phyloP scores from a whole-genome alignment of 2,329 filamentous ascomycete genomes.

The Penicillium capsulatum region DNA sequence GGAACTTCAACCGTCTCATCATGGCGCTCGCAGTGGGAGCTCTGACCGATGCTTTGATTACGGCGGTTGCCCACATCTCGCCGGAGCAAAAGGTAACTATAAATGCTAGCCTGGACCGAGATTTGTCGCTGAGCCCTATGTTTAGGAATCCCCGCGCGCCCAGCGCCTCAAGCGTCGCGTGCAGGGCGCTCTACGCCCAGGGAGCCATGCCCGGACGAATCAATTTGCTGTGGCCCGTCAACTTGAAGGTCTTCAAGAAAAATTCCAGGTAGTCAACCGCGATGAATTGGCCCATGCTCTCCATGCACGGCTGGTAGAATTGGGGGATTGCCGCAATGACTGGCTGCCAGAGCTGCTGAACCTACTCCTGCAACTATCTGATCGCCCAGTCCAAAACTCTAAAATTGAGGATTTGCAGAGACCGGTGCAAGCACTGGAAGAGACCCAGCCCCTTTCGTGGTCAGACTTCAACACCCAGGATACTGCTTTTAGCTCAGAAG shows the following conservation, averaged over 20 bases:
- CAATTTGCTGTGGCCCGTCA: conserved; percentile 66
- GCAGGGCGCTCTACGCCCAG: conserved; percentile 34
- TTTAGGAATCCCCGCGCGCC: conserved; percentile 29
- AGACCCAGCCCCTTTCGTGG: conserved; percentile 62
- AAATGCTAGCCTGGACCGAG: too few species aligned
- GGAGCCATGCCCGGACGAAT: conserved; percentile 62
- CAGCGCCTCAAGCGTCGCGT: conserved; percentile 30
- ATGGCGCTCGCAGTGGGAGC: conserved; percentile 69
- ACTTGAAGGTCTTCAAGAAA: conserved; percentile 74
- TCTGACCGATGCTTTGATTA: conserved; percentile 68
- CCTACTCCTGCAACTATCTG: conserved; percentile 74
- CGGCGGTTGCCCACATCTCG: conserved; percentile 56
- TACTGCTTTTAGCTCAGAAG: conserved; percentile 55
- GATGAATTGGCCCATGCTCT: conserved; percentile 74
- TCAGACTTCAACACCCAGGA: conserved; percentile 73
- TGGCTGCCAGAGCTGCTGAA: conserved; percentile 77
- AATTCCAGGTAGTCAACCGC: conserved; percentile 73
- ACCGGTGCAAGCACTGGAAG: conserved; percentile 44
- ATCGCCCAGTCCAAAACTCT: conserved; percentile 70
- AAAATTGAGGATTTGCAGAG: conserved; percentile 58
- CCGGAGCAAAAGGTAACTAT: conserved; percentile 44
- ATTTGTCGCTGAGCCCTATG: background rate
- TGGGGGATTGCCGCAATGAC: conserved; percentile 54
- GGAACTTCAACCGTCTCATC: background rate
- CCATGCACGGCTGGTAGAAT: conserved; percentile 53